Base-by-base conservation (phyloP, 495 filamentous ascomycete genomes). In the Pseudotulostoma volvatum region DNA sequence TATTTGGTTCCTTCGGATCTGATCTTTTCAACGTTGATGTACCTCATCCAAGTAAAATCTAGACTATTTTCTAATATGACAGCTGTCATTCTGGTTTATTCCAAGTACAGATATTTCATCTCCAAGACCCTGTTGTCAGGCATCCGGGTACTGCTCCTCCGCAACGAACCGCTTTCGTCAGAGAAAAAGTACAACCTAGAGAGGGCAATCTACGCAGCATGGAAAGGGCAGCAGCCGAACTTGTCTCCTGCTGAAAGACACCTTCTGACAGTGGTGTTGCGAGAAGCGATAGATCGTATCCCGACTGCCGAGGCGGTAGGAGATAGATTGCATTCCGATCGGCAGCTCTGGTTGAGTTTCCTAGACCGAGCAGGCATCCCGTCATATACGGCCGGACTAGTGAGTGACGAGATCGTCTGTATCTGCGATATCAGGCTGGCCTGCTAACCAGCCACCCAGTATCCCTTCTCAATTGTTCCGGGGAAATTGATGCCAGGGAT, bases 1-100 rank as follows among this genome's bases (percentile, higher is more conserved):
- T 49, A 49, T 33, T 31, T 51, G 7, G 36, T 54, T 16, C 40
- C 51, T 25, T 42, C 51, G 13, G 42, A 51, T 4, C 38, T 36
- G 1, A 42, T 51, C 20, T 47, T 47, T 18, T 49, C 51, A 17
- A 45, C 48, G 1, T 31, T 54, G 16, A 54, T 54, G 48, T 54
- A 54, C 34, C 25, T 54, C 31, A 31, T 44, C 15, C 50, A 46
- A 21, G 48, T 51, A 13, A 54, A 54, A 37, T 21, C 39, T 0
- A 40, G 46, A 11, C 39, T 54, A 2, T 51, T 54, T 15, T 48
- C 51, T 2, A 49, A 41, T 14, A 34, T 17, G 8, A 45, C 40
- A 16, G 18, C 48, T 0, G 40, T 42, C 0, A 32, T 25, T 28
- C 34, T 31, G 2, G 51, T 47, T 3, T 38, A 44, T 23, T 9